Base-by-base conservation (phyloP, 495 filamentous ascomycete genomes). In the Darksidea phi region DNA sequence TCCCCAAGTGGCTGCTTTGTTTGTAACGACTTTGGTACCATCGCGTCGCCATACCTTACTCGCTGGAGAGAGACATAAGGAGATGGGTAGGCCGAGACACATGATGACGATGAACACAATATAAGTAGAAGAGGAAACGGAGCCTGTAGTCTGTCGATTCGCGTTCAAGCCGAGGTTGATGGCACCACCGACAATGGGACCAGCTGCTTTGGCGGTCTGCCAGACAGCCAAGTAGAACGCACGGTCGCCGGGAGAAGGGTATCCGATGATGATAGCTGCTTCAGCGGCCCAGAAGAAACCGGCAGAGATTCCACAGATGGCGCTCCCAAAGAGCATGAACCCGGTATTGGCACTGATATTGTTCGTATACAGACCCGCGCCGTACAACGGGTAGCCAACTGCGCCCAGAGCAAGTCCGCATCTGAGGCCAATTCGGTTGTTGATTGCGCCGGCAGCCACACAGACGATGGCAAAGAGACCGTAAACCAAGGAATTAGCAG, bases 381-480 rank as follows among this genome's bases (percentile, higher is more conserved):
- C 50, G 32, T 53, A 53, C 2, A 53, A 17, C n/a, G 50, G 50
- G 32, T 53, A 53, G 8, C 50, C 50, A 18, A 53, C 32, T 12
- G 50, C 50, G 32, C 50, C 46, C 15, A 71, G 57, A 13, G 69
- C 71, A 1, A 73, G 67, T 8, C 69, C 71, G 54, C 67, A 71
- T 0, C 50, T 60, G 17, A 71, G 58, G 11, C 71, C 71, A 56
- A 73, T 71, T 54, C 71, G 64, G 49, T 73, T 73, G 63, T 71
- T 73, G 20, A 73, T 70, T 3, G 69, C 69, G 20, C 71, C 69
- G 0, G 69, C 71, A 6, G 67, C 67, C 0, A 73, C 67, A 38
- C 71, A 73, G n/a, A 71, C 69, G 46, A 71, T 43, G 21, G 69
- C 48, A 54, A 73, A 71, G 10, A 73, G 69, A 1, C 69, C 69